Evolutionary conservation across 2,329 filamentous ascomycete species (phyloP).

Genomic region (Colletotrichum musicola): DNA sequence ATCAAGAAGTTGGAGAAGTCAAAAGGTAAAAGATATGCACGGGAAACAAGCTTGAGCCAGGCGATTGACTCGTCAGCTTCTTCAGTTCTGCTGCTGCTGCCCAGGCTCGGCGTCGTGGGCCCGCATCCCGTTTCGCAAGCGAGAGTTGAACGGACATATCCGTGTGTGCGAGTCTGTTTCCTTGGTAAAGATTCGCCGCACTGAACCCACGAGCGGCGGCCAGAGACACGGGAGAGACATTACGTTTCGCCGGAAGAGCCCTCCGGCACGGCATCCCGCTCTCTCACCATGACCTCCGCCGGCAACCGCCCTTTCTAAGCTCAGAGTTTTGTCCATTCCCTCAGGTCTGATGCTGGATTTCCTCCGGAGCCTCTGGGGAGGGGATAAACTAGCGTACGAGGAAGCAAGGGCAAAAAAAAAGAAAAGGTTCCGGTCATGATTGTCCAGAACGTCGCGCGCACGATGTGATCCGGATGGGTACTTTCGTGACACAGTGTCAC

Average conservation of each 20-base stretch:
- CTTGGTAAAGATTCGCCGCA: conserved; percentile 4
- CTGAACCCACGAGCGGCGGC: neutral
- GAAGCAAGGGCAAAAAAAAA: too few species aligned
- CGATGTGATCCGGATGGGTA: neutral
- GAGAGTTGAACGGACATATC: neutral
- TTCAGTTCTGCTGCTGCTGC: too few species aligned
- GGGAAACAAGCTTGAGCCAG: conserved; percentile 22
- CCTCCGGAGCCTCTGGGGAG: neutral
- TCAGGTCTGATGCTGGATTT: conserved; percentile 3
- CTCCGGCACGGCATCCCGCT: neutral
- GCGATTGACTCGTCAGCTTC: neutral
- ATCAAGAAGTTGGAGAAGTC: too few species aligned
- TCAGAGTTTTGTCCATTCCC: neutral
- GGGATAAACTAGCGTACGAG: neutral
- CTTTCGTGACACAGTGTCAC: conserved; percentile 18
- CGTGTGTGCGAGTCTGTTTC: neutral
- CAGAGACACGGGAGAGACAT: conserved; percentile 17
- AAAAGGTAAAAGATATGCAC: neutral
- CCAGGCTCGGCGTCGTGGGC: neutral
- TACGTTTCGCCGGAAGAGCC: conserved; percentile 12
- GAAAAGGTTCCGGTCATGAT: too few species aligned
- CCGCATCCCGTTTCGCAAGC: neutral
- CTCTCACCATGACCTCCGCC: neutral
- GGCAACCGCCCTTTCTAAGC: neutral
- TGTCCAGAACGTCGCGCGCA: neutral